Evolutionary conservation across 176 grass and related monocot species (phyloP), one percentile per base, ranked within the genome.

Genomic region (Cymbopogon citratus): DNA sequence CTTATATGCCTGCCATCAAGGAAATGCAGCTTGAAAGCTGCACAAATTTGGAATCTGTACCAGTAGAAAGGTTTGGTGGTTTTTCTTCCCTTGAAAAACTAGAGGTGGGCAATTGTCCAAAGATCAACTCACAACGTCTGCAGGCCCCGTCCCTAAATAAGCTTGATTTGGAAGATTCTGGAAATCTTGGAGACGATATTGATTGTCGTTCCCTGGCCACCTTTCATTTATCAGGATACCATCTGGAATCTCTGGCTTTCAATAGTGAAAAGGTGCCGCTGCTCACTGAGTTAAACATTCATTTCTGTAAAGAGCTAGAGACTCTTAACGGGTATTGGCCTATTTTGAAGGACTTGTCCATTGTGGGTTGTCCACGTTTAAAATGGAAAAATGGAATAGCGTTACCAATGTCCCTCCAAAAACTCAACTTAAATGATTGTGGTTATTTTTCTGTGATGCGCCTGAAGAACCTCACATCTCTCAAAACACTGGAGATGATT

Each of bases 371-470:
- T 36, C 65, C 46, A 80, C 0, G 4, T 6, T 33, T 80, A 7
- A 5, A 57, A 1, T 80, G 78, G 78, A 15, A 12, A 69, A 44
- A 12, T 7, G 18, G 52, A 62, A 23, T 81, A 12, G 2, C 34
- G 9, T 16, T 81, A 5, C 68, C 67, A 12, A 5, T 9, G 1
- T 74, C 27, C 3, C 71, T 74, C 44, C 43, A 52, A 52, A 12
- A 6, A 0, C 15, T 24, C 25, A 13, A 0, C 1, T 72, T 81
- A 5, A 0, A 0, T 0, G 0, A 7, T 0, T 62, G 36, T 2
- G 80, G 52, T 24, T 4, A 81, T 59, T 45, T 14, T 45, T 45
- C 43, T 14, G 12, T 12, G 43, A 14, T 11, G 18, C 41, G 10
- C 54, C 38, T 73, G 2, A 0, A 71, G 19, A 73, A 34, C 38